These are phyloP conservation scores for Colletotrichum chrysophilum DNA, from an alignment of 2,329 filamentous ascomycete genomes.

Conservation along the genomic window DNA sequence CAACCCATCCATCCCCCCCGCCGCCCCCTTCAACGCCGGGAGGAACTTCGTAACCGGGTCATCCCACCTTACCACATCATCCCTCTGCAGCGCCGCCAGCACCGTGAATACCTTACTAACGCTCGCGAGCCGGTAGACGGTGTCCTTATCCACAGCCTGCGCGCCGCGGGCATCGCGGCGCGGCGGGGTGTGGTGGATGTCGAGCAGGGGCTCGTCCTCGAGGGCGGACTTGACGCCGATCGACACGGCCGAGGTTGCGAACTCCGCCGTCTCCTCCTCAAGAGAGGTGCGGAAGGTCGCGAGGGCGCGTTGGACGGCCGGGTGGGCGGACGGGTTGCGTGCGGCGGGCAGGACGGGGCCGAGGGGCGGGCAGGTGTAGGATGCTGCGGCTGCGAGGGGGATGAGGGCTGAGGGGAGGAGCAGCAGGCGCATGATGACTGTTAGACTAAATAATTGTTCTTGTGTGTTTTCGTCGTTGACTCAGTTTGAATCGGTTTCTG, in stretches of 20 bases:
- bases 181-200: slow-evolving; percentile 29
- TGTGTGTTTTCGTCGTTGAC: no score
- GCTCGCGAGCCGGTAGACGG: slow-evolving; percentile 45
- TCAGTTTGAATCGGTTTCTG: neutral
- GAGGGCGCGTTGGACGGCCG: slow-evolving; percentile 10
- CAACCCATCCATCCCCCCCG: slow-evolving; percentile 28
- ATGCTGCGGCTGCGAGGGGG: neutral
- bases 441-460: no score
- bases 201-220: slow-evolving; percentile 28
- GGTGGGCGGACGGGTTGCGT: slow-evolving; percentile 7
- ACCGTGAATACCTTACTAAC: slow-evolving; percentile 40
- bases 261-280: neutral
- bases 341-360: slow-evolving; percentile 17
- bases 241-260: slow-evolving; percentile 30
- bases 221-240: slow-evolving; percentile 28
- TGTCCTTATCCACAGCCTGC: slow-evolving; percentile 32
- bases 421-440: neutral
- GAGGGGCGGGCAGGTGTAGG: slow-evolving; percentile 15
- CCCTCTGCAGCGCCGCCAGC: slow-evolving; percentile 18
- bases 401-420: neutral
- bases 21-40: slow-evolving; percentile 36
- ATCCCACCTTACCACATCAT: slow-evolving; percentile 29
- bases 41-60: slow-evolving; percentile 51
- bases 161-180: slow-evolving; percentile 25
- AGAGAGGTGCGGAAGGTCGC: slow-evolving; percentile 3